phyloP scores from a whole-genome alignment of 306 rosid genomes.

The Herpetospermum pedunculosum region DNA sequence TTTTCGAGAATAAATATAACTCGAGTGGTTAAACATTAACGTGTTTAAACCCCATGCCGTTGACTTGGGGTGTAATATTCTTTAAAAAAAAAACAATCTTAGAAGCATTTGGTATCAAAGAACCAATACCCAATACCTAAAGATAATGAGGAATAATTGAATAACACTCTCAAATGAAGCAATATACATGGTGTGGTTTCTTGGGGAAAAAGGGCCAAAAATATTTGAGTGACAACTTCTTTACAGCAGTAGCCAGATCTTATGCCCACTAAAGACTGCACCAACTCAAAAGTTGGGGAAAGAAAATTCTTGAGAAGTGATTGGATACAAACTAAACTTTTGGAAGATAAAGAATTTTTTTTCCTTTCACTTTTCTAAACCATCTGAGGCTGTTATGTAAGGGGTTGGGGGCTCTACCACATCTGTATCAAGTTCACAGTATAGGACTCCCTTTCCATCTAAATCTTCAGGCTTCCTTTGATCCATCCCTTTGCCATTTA shows the following conservation, averaged over 20 bases:
- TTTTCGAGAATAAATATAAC: too few species aligned
- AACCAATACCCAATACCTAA: neutral
- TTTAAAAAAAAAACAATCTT: too few species aligned
- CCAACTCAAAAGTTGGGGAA: neutral
- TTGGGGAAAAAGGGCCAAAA: neutral
- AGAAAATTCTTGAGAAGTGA: neutral
- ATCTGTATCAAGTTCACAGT: constrained; percentile 25
- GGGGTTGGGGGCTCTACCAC: constrained; percentile 7
- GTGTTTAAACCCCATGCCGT: too few species aligned
- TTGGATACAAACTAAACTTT: neutral
- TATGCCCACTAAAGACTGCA: neutral
- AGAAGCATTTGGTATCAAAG: too few species aligned
- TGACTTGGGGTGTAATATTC: too few species aligned
- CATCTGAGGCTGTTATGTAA: constrained; percentile 5
- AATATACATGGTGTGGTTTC: constrained; percentile 8
- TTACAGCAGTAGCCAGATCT: neutral
- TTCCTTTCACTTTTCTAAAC: neutral
- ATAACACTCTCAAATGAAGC: neutral
- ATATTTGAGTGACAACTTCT: neutral
- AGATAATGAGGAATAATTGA: neutral
- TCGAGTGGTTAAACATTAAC: too few species aligned
- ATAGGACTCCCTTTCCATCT: constrained; percentile 45
- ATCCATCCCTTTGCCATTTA: constrained; percentile 26
- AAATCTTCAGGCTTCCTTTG: constrained; percentile 23
- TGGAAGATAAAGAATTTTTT: neutral